Evolutionary conservation across 805 yeast genomes (phyloP).

Genomic region (Candida corydali): DNA sequence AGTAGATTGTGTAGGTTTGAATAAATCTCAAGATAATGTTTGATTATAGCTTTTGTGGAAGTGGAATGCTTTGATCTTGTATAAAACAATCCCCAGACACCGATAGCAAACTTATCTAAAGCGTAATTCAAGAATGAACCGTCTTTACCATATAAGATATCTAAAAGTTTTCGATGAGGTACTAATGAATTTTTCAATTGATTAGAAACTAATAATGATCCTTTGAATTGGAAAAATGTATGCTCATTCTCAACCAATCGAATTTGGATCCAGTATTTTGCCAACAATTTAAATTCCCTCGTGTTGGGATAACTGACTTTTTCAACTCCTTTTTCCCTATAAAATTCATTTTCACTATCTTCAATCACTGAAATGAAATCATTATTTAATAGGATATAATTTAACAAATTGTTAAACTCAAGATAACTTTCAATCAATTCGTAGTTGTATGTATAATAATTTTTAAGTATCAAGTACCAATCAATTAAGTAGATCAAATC

Average conservation of each 20-base stretch:
- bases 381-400: constrained; percentile 15
- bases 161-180: constrained; percentile 19
- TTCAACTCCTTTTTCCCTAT: constrained; percentile 1
- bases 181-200: constrained; percentile 21
- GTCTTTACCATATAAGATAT: constrained; percentile 14
- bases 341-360: constrained; percentile 12
- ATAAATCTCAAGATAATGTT: constrained; percentile 16
- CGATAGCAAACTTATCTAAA: constrained; percentile 8
- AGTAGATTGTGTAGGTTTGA: constrained; percentile 11
- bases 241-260: constrained; percentile 22
- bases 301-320: constrained; percentile 4
- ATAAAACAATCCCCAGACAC: constrained; percentile 19
- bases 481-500: constrained; percentile 21
- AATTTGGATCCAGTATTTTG: constrained; percentile 25
- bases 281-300: constrained; percentile 15
- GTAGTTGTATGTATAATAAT: constrained; percentile 16
- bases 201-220: constrained; percentile 20
- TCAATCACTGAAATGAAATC: constrained; percentile 16
- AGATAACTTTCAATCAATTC: constrained; percentile 20
- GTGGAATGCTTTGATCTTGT: constrained; percentile 12
- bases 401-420: constrained; percentile 24
- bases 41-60: constrained; percentile 12
- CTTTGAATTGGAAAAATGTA: constrained; percentile 25
- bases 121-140: constrained; percentile 8
- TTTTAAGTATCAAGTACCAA: constrained; percentile 23